A percentile compares a stretch with the other conserved stretches of the same genome.
Conservation (phyloP, 257 asterid species). For the Fraxinus cuspidata region DNA sequence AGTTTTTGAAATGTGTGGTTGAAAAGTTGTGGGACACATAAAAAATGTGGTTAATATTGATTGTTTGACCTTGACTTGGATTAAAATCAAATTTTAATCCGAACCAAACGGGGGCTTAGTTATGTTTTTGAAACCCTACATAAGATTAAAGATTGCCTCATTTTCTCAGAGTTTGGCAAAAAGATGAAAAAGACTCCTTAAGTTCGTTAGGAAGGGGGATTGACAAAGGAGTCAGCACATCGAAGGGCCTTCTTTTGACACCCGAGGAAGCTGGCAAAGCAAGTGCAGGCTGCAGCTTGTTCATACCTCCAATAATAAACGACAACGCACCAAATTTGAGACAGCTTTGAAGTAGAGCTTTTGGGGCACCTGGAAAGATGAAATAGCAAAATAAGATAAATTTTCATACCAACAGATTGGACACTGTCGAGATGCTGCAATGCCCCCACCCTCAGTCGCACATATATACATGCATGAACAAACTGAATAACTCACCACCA, state of each 20-base stretch:
- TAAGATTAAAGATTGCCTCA: conserved; percentile 25
- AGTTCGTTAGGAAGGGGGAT: conserved; percentile 81
- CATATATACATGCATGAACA: not conserved
- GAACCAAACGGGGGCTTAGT: too few relatives aligned
- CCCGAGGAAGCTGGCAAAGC: conserved; percentile 48
- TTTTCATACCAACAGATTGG: not conserved
- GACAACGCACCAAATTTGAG: conserved; percentile 94
- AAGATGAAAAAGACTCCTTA: conserved; percentile 76
- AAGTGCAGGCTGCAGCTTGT: conserved; percentile 88
- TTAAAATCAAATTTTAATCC: too few relatives aligned
- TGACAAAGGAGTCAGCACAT: conserved; percentile 72
- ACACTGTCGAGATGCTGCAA: not conserved
- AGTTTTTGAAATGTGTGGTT: too few relatives aligned
- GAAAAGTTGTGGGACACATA: too few relatives aligned
- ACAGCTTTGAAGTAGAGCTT: conserved; percentile 90
- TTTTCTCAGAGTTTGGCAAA: conserved; percentile 66
- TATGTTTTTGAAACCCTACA: too few relatives aligned
- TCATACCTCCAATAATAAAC: conserved; percentile 79
- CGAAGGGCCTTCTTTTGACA: conserved; percentile 34
- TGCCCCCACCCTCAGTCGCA: not conserved
- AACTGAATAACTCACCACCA: not conserved
- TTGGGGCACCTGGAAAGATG: conserved; percentile 76
- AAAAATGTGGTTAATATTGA: too few relatives aligned
- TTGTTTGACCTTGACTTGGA: too few relatives aligned
- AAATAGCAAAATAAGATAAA: conserved; percentile 6